These are phyloP conservation scores for Colletotrichum cuscutae DNA, from an alignment of 2,329 filamentous ascomycete genomes.

Conservation along the genomic window DNA sequence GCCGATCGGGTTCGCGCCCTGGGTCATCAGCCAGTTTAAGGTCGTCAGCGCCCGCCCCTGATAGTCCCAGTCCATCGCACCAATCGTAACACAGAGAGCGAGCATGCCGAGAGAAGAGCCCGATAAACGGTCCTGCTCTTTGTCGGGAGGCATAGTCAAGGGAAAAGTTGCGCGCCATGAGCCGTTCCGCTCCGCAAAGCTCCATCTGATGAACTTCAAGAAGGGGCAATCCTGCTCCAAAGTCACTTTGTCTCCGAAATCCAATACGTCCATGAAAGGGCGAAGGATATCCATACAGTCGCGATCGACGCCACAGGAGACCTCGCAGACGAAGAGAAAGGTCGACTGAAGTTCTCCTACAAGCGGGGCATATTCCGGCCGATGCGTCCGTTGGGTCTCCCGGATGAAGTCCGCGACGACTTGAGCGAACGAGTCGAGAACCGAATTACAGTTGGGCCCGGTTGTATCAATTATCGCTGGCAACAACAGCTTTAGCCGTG, in stretches of 20 bases:
- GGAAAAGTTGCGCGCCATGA: neutral
- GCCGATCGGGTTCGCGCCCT: too few species aligned
- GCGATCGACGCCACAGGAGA: neutral
- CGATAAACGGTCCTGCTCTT: too few species aligned
- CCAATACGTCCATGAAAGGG: neutral
- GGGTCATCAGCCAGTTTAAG: too few species aligned
- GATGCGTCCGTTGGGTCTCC: neutral
- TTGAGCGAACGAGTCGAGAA: neutral
- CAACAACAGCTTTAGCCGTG: neutral
- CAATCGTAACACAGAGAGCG: too few species aligned
- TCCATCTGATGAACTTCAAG: neutral
- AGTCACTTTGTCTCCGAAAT: neutral
- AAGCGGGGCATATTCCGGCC: neutral
- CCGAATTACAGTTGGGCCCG: neutral
- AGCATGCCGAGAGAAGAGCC: too few species aligned
- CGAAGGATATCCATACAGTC: neutral
- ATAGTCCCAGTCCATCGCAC: too few species aligned
- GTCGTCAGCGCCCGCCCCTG: too few species aligned
- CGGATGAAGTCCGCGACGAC: neutral
- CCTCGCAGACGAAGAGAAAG: neutral
- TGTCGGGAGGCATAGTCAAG: too few species aligned
- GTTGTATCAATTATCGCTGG: neutral
- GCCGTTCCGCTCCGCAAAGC: neutral
- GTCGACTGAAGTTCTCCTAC: neutral
- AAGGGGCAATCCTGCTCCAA: neutral